Base-by-base conservation (phyloP, 2,329 filamentous ascomycete species). In the Stachybotrys echinatus region DNA sequence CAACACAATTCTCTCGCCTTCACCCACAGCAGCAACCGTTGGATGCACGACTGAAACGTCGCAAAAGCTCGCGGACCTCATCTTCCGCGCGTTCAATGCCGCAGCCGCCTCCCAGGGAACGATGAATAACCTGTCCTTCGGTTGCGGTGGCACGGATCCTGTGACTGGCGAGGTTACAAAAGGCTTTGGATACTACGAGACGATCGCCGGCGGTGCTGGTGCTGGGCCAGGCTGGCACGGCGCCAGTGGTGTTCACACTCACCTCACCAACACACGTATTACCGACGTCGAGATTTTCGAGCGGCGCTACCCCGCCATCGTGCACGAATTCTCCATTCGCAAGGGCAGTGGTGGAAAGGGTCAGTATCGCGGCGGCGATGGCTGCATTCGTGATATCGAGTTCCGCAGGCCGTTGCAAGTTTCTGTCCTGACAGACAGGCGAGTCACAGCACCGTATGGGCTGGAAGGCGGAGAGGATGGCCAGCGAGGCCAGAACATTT, bases 41-140 rank as follows among this genome's bases (percentile, higher is more conserved):
- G 65, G 65, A 3, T 62, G 61, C 40, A 68, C 61, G 6, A 62
- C 61, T 3, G 58, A 64, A 12, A 68, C 66, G 0, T 67, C 65
- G 2, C 66, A 68, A 50, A 64, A 64, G n/a, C 58, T 69, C 2
- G 61, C 64, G 6, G 88, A 91, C 59, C 85, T 90, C 2, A 85
- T 92, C 1, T 75, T 92, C 42, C 87, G 85, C 57, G 87, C 86
- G 2, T 91, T 91, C 74, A 74, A 79, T 47, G 87, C 87, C 2
- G 88, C 84, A 50, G 86, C 87, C 1, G 88, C 88, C 2, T 83
- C 77, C 0, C 88, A 92, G 57, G 88, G 88, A n/a, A 86, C 88
- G 61, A 87, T 83, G 64, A 92, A 92, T 67, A 91, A 90, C 61
- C 73, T 92, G 12, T 91, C 87, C 1, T 92, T 92, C 59, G 88